phyloP scores from a whole-genome alignment of 2,329 filamentous ascomycete species.

The Cladophialophora yegresii region DNA sequence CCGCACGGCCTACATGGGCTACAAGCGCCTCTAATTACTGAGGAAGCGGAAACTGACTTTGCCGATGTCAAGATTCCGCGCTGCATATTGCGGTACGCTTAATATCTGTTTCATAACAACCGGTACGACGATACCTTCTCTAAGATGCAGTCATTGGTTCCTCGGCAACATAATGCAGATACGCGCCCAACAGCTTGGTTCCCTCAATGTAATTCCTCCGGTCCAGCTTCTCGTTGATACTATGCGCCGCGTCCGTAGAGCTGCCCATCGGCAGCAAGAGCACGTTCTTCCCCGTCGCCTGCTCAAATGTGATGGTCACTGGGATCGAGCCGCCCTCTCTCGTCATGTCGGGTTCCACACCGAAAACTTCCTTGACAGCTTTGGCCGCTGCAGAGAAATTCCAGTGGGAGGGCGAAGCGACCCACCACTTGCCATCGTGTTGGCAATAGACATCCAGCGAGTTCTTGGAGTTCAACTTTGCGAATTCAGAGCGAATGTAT shows the following conservation, averaged over 20 bases:
- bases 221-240: conserved; percentile 98
- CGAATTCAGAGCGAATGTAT: conserved; percentile 80
- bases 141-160: conserved; percentile 62
- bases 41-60: too few relatives aligned
- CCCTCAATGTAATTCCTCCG: conserved; percentile 98
- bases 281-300: conserved; percentile 97
- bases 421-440: conserved; percentile 98
- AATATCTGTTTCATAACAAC: too few relatives aligned
- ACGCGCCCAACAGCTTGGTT: conserved; percentile 90
- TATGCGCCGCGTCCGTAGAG: conserved; percentile 94
- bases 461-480: conserved; percentile 90
- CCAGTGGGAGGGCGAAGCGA: conserved; percentile 96
- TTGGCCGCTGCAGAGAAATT: conserved; percentile 94
- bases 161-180: conserved; percentile 92
- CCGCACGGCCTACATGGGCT: too few relatives aligned
- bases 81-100: too few relatives aligned
- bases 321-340: conserved; percentile 96
- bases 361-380: conserved; percentile 94
- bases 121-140: not conserved
- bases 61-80: too few relatives aligned
- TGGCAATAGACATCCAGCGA: conserved; percentile 76
- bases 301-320: conserved; percentile 94
- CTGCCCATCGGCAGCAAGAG: conserved; percentile 94
- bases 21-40: too few relatives aligned
- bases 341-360: conserved; percentile 89